Evolutionary conservation across 176 grass and related monocot species (phyloP).

Genomic region (Carex myosuroides): DNA sequence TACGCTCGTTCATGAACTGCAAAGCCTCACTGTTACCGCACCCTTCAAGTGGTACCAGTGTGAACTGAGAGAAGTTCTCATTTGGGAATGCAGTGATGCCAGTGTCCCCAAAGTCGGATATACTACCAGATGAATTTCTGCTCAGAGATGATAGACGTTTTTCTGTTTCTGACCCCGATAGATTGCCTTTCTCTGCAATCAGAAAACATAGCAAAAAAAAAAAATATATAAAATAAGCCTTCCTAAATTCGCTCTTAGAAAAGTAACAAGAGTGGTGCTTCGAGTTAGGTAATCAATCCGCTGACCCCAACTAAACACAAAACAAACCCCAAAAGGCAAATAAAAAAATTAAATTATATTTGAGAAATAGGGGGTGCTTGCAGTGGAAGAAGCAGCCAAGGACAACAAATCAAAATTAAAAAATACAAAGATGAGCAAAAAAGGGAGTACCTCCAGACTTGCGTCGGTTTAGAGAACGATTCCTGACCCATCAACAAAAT

Average conservation of each 20-base stretch:
- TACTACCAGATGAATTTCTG: conserved; percentile 7
- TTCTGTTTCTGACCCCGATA: conserved; percentile 9
- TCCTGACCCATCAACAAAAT: conserved; percentile 3
- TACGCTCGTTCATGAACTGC: conserved; percentile 22
- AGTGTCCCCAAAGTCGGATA: background rate
- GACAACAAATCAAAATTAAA: background rate
- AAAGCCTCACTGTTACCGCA: background rate
- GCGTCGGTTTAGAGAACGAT: conserved; percentile 5
- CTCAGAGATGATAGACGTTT: conserved; percentile 17
- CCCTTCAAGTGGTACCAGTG: conserved; percentile 9
- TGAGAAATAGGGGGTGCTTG: background rate
- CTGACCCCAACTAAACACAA: background rate
- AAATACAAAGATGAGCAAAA: background rate
- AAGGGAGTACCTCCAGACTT: conserved; percentile 11
- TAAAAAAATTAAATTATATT: background rate
- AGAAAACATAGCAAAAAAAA: background rate
- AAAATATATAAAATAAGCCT: background rate
- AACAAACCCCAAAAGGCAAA: background rate
- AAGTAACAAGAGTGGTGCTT: background rate
- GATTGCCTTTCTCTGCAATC: background rate
- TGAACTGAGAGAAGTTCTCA: background rate
- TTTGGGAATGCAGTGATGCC: background rate
- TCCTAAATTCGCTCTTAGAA: background rate
- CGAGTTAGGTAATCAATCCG: background rate
- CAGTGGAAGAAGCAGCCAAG: background rate